Base-by-base conservation (phyloP, 257 asterid genomes). In the Misopates orontium region DNA sequence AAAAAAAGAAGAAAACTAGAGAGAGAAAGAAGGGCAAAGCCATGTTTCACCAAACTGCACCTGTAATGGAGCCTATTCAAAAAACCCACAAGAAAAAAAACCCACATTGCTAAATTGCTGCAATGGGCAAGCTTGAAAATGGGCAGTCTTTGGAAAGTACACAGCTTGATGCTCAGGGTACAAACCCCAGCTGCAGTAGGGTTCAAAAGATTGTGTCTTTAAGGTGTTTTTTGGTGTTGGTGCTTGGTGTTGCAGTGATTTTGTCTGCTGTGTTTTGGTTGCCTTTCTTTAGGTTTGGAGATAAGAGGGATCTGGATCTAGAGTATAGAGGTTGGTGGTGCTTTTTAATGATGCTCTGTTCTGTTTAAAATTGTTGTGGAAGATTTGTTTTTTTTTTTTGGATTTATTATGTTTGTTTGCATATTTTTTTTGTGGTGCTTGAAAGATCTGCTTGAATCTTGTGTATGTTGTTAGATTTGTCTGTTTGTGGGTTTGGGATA, bases 81-180 rank as follows among this genome's bases (percentile, higher is more conserved):
- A 63, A 56, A 64, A 56, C 74, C 78, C 72, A 55, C 68, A 70
- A 70, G 31, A 62, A 55, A 60, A 60, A 57, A 71, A 75, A 53
- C 82, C 87, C 83, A 66, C 95, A 89, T 86, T 89, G 80, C 56
- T 69, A 76, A 60, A 32, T 75, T 74, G 17, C 67, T 40, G 81
- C 84, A 73, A 90, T 90, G 97, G 97, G 97, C n/a, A 90, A 90
- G 83, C 76, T 65, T 39, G 95, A 85, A 66, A 82, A 83, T 56
- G 95, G 62, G 62, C 79, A 68, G 36, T 45, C 56, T 71, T 61
- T 78, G 62, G 78, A 83, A 5, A 72, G 90, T 84, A 68, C 84
- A 42, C 32, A 68, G 40, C 77, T 69, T 71, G 93, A 76, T 78
- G 89, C 84, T 21, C 87, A 71, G 58, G 75, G 78, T 59, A 60